These are phyloP conservation scores for Ehretia macrophylla DNA, from an alignment of 257 asterid genomes.

Conservation along the genomic window DNA sequence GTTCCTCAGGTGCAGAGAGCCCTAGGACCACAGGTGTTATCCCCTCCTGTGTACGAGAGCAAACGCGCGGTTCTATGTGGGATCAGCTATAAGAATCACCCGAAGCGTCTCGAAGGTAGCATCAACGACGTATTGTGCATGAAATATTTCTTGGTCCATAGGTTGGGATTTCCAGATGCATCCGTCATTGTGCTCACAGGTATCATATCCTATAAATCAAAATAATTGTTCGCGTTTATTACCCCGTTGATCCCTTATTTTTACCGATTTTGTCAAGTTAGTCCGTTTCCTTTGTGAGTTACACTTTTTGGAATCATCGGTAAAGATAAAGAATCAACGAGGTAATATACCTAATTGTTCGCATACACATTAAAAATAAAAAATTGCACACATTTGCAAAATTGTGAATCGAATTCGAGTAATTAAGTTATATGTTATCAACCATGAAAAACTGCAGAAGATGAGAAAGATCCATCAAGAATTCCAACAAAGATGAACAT, in stretches of 20 bases:
- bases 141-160: slow-evolving; percentile 40
- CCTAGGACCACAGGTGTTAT: slow-evolving; percentile 22
- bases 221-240: too few species aligned
- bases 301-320: too few species aligned
- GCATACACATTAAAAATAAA: too few species aligned
- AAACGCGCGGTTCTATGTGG: slow-evolving; percentile 70
- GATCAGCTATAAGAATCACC: slow-evolving; percentile 50
- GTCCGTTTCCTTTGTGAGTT: too few species aligned
- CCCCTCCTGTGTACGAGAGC: slow-evolving; percentile 31
- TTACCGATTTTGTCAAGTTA: too few species aligned
- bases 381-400: too few species aligned
- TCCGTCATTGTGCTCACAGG: slow-evolving; percentile 59
- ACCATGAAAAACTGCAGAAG: slow-evolving; percentile 50
- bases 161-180: slow-evolving; percentile 50
- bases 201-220: slow-evolving; percentile 8
- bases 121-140: slow-evolving; percentile 53
- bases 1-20: not conserved
- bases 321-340: too few species aligned
- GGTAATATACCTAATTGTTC: too few species aligned
- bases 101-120: slow-evolving; percentile 44
- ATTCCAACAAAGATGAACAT: slow-evolving; percentile 51
- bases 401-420: too few species aligned
- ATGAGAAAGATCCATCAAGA: slow-evolving; percentile 11
- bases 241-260: too few species aligned
- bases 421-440: too few species aligned